Evolutionary conservation across 495 filamentous ascomycete genomes (phyloP).

Genomic region (Hyaloscypha hepaticicola): DNA sequence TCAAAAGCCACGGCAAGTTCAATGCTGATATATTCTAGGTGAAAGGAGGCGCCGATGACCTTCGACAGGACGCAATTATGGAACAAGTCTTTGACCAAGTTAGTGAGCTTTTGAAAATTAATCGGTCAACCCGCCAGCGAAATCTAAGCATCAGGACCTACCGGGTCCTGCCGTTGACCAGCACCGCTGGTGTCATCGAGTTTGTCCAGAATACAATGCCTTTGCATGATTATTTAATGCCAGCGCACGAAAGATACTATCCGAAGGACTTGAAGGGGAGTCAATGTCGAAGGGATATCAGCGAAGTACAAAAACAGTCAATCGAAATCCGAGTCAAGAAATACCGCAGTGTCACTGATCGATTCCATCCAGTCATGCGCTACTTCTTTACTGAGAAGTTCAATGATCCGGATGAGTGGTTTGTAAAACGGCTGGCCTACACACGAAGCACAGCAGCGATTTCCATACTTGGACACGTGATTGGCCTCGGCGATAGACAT

Average conservation of each 20-base stretch:
- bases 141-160: constrained; percentile 90
- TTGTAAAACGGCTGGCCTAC: constrained; percentile 79
- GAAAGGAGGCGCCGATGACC: constrained; percentile 91
- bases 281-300: constrained; percentile 74
- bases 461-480: constrained; percentile 89
- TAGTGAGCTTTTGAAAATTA: constrained; percentile 79
- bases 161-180: constrained; percentile 87
- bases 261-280: constrained; percentile 78
- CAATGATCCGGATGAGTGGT: constrained; percentile 94
- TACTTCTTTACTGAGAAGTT: constrained; percentile 98
- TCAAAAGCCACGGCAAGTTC: background rate
- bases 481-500: constrained; percentile 94
- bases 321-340: constrained; percentile 67
- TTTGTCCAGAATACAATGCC: constrained; percentile 93
- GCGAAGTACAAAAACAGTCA: constrained; percentile 63
- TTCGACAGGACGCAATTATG: constrained; percentile 99
- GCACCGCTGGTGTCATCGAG: constrained; percentile 88
- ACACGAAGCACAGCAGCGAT: constrained; percentile 90
- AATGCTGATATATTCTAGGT: constrained; percentile 47
- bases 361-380: constrained; percentile 89
- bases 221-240: constrained; percentile 84
- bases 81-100: constrained; percentile 98
- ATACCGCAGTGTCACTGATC: constrained; percentile 71
- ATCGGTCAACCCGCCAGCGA: constrained; percentile 81
- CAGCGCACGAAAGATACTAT: constrained; percentile 82